Conservation (phyloP, 495 filamentous ascomycete genomes). For the Neurospora pannonica region DNA sequence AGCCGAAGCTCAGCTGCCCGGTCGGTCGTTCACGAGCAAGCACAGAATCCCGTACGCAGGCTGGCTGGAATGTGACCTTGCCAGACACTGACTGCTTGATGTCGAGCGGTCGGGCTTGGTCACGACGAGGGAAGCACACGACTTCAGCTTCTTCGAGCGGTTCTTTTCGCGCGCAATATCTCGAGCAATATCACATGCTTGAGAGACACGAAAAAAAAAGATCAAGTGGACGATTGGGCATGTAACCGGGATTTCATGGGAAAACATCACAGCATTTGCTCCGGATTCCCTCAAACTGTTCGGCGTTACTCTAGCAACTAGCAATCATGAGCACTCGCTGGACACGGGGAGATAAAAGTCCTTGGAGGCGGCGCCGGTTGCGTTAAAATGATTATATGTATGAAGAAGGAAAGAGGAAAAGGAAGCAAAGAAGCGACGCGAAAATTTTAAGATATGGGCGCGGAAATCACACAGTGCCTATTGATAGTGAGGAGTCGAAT, state of each 20-base stretch:
- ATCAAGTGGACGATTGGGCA: not conserved
- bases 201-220: not conserved
- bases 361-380: conserved; percentile 25
- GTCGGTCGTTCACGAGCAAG: not conserved
- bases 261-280: conserved; percentile 24
- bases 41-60: not conserved
- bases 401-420: conserved; percentile 6
- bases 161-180: not conserved
- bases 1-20: not conserved
- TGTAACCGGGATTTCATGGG: conserved; percentile 16
- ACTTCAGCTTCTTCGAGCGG: not conserved
- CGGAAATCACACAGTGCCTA: not conserved
- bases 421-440: not conserved
- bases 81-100: not conserved
- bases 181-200: not conserved
- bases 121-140: not conserved
- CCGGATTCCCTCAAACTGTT: conserved; percentile 30
- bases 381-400: conserved; percentile 12
- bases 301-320: conserved; percentile 27
- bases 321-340: conserved; percentile 17
- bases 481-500: not conserved
- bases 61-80: not conserved
- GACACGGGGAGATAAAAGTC: conserved; percentile 16
- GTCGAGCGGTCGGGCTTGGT: not conserved
- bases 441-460: not conserved